Conservation (phyloP, 192 early-diverging fungal species). For the Entomortierella parvispora region DNA sequence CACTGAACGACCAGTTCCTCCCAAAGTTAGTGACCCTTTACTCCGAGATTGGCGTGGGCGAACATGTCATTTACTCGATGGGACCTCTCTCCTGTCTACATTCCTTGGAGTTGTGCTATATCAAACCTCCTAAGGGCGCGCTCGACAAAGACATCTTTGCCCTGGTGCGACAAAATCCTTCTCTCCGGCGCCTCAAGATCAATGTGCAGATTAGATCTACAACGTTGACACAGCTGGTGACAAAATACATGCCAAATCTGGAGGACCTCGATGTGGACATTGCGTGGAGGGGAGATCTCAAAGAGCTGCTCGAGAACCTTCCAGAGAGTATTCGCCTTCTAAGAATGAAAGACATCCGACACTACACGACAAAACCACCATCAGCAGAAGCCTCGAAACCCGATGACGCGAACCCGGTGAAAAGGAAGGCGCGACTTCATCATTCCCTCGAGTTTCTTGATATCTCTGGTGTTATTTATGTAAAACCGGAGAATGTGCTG, state of each 20-base stretch:
- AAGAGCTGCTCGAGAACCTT: constrained; percentile 1
- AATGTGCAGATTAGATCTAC: background rate
- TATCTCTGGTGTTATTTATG: background rate
- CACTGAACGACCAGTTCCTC: background rate
- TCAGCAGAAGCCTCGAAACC: background rate
- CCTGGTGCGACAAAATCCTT: constrained; percentile 3
- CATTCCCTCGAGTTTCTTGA: constrained; percentile 3
- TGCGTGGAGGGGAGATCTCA: background rate
- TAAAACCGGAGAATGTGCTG: background rate
- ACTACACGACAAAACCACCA: background rate
- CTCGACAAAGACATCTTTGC: background rate
- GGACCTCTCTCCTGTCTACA: background rate
- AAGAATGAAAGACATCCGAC: background rate
- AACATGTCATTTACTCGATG: background rate
- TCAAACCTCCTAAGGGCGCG: too few relatives aligned
- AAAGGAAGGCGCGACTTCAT: background rate
- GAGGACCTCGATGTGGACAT: background rate
- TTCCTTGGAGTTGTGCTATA: background rate
- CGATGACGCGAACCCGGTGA: too few relatives aligned
- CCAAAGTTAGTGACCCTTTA: background rate
- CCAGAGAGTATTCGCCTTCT: background rate
- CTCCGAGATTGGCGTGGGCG: background rate
- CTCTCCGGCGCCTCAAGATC: background rate
- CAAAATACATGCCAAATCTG: background rate
- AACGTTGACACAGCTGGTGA: background rate